A percentile compares a stretch with the other conserved stretches of the same genome.
Evolutionary conservation across 768 basidiomycete genomes (phyloP).

Genomic region (Cyclocybe cylindracea): DNA sequence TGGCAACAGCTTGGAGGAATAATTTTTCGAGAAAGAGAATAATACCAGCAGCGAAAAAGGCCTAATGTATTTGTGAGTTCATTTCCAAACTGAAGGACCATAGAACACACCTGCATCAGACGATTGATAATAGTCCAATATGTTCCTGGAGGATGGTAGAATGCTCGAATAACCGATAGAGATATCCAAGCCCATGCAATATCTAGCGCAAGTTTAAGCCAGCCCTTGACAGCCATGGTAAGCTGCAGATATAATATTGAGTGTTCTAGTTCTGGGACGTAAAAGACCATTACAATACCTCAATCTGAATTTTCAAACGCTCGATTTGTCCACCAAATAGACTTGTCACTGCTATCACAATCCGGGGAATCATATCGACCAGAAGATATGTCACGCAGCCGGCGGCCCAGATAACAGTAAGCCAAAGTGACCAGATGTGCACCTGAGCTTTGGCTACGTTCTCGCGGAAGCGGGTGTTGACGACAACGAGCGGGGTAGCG

Average conservation of each 20-base stretch:
- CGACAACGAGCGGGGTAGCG: conserved; percentile 70
- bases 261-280: background rate
- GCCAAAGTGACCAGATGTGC: conserved; percentile 66
- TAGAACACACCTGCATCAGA: conserved; percentile 60
- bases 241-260: conserved; percentile 38
- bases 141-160: conserved; percentile 58
- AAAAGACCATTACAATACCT: conserved; percentile 40
- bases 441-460: conserved; percentile 55
- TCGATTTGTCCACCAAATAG: conserved; percentile 65
- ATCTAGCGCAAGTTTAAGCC: conserved; percentile 71
- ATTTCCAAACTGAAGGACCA: background rate
- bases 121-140: conserved; percentile 75
- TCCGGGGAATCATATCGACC: conserved; percentile 62
- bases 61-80: conserved; percentile 25
- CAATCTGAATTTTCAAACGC: conserved; percentile 65
- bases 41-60: conserved; percentile 44
- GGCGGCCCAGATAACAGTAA: conserved; percentile 67
- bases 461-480: conserved; percentile 58
- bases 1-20: conserved; percentile 74
- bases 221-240: conserved; percentile 64
- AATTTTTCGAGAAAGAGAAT: conserved; percentile 50
- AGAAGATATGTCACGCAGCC: conserved; percentile 60
- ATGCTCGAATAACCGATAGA: conserved; percentile 58
- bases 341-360: conserved; percentile 53
- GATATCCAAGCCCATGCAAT: conserved; percentile 76